Base-by-base conservation (phyloP, 2,329 filamentous ascomycete genomes). In the Xylariaceae sp. region DNA sequence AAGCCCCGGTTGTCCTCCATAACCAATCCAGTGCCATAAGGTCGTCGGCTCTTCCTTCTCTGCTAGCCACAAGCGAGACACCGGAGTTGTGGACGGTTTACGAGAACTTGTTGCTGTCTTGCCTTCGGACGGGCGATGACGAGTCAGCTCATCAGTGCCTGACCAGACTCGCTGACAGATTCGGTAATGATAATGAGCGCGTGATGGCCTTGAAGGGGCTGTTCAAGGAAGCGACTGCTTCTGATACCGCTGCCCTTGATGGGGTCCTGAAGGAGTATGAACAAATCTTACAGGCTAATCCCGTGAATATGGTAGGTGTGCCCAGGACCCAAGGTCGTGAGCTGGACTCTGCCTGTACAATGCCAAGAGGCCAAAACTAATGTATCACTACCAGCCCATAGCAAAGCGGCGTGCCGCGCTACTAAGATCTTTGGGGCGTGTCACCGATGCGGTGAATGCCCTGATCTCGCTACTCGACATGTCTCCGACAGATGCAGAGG, bases 401-500 rank as follows among this genome's bases (percentile, higher is more conserved):
- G 72, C 83, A 30, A 98, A 98, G 68, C 76, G 92, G 46, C 78
- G 85, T 31, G 78, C 90, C 43, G 85, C 88, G 5, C 72, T 97
- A 24, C 68, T 97, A 42, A 79, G 81, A 51, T 84, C 83, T 18
- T 72, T 94, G 61, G 81, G 79, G 19, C 80, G 78, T 53, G 68
- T 69, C 2, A 55, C 74, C 1, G 88, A 96, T 47, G 86, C 92
- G 1, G 84, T 89, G 31, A 67, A 77, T 21, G 80, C 83, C 18
- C 66, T 97, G 41, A 79, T 81, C 46, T 73, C 81, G 40, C 72
- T 97, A 18, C 68, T 98, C 32, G 85, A 94, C 57, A 81, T 83
- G 45, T 85, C 82, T 38, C 89, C 92, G 2, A 95, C 86, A 2
- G 92, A 98, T 66, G 81, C 83, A 5, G 92, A 98, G 67, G 82